Evolutionary conservation across 495 filamentous ascomycete species (phyloP).

Genomic region (Achaetomiella virescens): DNA sequence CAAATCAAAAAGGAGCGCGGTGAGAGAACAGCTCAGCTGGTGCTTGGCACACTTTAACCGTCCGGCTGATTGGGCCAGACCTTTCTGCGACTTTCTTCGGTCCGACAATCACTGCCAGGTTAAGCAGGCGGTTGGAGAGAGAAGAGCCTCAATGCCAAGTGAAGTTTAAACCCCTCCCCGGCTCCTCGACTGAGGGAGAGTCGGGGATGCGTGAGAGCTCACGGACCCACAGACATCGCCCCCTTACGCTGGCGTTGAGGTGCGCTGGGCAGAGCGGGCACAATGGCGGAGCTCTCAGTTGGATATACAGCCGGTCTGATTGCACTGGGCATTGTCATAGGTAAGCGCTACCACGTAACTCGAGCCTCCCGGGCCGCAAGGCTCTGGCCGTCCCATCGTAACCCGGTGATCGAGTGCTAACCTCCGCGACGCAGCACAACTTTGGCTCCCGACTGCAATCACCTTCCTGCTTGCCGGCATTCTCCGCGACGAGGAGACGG

Average conservation of each 20-base stretch:
- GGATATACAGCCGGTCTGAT: constrained; percentile 6
- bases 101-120: not conserved
- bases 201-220: too few relatives aligned
- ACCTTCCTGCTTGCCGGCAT: constrained; percentile 1
- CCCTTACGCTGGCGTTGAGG: not conserved
- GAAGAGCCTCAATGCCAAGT: not conserved
- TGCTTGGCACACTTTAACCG: not conserved
- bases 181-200: not conserved
- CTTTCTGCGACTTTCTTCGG: not conserved
- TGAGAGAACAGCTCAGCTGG: not conserved
- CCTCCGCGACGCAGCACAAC: not conserved
- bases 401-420: too few relatives aligned
- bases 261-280: not conserved
- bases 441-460: constrained; percentile 2
- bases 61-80: not conserved
- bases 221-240: not conserved
- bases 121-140: too few relatives aligned
- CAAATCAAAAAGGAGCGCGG: not conserved
- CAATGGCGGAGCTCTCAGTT: constrained; percentile 2
- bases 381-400: too few relatives aligned
- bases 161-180: not conserved
- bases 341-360: not conserved
- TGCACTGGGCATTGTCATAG: not conserved
- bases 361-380: too few relatives aligned
- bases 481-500: constrained; percentile 7